Evolutionary conservation across 176 grass and related monocot species (phyloP), one percentile per base, ranked within the genome.

Genomic region (Coix lacrymajobi): DNA sequence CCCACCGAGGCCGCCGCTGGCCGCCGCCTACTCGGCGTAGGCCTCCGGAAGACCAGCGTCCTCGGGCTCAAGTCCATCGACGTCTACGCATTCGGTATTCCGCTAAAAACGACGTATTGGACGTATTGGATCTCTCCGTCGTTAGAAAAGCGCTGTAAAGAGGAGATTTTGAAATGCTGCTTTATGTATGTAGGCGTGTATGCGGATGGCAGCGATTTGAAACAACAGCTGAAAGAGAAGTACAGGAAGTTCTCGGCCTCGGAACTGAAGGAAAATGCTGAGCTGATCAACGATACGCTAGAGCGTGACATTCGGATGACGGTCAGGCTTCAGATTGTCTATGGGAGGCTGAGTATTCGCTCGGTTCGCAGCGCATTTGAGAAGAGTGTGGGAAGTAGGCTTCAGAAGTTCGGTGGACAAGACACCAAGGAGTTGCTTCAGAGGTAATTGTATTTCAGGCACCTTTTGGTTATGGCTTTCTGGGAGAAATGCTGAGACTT

Each of bases 71-170:
- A 93, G 87, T 77, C 77, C 51, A 95, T 95, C 54, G 87, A 91
- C 86, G 90, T 93, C 56, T 98, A 98, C 22, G 88, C 92, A 0
- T 98, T 95, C 69, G 96, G 96, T 98, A 98, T 85, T 71, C 46
- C 34, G 17, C 62, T 60, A 16, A 39, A 62, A 17, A n/a, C 49
- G 11, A 2, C 54, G 52, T 19, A 10, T 72, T 70, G 72, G 11
- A 2, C 54, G 52, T 19, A 10, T 72, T 70, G 72, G 46, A 62
- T 75, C 69, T 29, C 20, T 66, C 56, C 20, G 11, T 24, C 36
- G 15, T 45, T 60, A 58, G 36, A 61, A 65, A 73, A 75, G 33
- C 24, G 60, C 19, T 26, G 41, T 24, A 31, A 11, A 4, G 24
- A 22, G 45, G 34, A 15, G n/a, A 67, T 43, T 45, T 28, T 34